phyloP scores from a whole-genome alignment of 2,329 filamentous ascomycete species.

The Fusarium xylarioides region DNA sequence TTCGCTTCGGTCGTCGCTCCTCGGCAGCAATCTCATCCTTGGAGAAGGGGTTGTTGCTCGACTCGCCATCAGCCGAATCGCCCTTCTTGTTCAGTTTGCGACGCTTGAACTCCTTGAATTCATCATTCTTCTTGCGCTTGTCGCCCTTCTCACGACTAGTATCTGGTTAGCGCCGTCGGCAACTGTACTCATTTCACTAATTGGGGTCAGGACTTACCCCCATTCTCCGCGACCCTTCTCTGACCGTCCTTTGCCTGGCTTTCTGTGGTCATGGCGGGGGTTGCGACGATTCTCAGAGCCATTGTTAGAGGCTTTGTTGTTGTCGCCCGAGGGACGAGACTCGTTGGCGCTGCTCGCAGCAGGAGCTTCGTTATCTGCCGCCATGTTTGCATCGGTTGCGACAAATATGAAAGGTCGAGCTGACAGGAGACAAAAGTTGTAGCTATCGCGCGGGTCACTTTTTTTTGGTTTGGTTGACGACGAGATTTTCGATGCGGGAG shows the following conservation, averaged over 20 bases:
- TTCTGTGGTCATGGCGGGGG: constrained; percentile 43
- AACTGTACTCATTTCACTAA: constrained; percentile 20
- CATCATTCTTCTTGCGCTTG: constrained; percentile 52
- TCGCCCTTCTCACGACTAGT: constrained; percentile 49
- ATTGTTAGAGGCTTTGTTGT: constrained; percentile 27
- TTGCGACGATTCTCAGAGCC: constrained; percentile 41
- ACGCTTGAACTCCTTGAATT: constrained; percentile 54
- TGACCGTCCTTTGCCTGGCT: constrained; percentile 41
- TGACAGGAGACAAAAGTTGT: neutral
- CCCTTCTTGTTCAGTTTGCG: constrained; percentile 52
- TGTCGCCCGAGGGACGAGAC: constrained; percentile 28
- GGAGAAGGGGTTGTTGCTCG: constrained; percentile 59
- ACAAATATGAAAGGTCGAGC: constrained; percentile 7
- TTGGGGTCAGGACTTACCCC: constrained; percentile 36
- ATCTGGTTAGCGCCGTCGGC: constrained; percentile 49
- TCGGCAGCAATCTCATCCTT: constrained; percentile 90
- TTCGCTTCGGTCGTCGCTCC: constrained; percentile 88
- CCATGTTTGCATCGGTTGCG: constrained; percentile 47
- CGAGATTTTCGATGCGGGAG: constrained; percentile 35
- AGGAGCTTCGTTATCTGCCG: constrained; percentile 44
- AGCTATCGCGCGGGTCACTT: constrained; percentile 17
- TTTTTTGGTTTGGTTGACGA: constrained; percentile 28
- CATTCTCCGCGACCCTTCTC: constrained; percentile 46
- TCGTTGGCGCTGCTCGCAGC: constrained; percentile 37
- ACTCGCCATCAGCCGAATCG: constrained; percentile 43